Evolutionary conservation across 139 green algal genomes (phyloP).

Genomic region (Micromonas commoda): DNA sequence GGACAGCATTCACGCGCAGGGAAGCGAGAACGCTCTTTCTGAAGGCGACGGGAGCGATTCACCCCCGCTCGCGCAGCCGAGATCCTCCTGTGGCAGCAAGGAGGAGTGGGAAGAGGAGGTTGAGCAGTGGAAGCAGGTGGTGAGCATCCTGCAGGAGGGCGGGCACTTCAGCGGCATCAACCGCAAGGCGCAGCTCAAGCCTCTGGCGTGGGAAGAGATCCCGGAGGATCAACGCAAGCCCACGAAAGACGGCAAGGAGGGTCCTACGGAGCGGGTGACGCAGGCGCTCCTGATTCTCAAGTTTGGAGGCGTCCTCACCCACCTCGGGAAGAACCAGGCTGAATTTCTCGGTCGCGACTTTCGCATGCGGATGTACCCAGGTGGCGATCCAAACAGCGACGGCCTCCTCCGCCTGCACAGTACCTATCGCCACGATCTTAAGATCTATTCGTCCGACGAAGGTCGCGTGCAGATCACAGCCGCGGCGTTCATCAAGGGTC

Average conservation of each 20-base stretch:
- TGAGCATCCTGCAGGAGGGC: conserved; percentile 49
- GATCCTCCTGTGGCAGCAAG: not conserved
- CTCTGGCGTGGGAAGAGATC: conserved; percentile 46
- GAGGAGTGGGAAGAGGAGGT: conserved; percentile 17
- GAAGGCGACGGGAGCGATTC: not conserved
- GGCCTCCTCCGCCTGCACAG: conserved; percentile 93
- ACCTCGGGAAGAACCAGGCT: conserved; percentile 74
- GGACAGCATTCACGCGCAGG: not conserved
- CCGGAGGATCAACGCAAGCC: not conserved
- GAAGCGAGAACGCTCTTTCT: not conserved
- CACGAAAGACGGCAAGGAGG: conserved; percentile 29
- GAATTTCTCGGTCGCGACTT: conserved; percentile 86
- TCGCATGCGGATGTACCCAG: conserved; percentile 92
- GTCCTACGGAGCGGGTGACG: conserved; percentile 14
- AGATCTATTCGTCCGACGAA: conserved; percentile 93
- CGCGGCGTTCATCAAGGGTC: conserved; percentile 50
- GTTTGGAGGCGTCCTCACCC: conserved; percentile 78
- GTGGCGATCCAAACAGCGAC: conserved; percentile 28
- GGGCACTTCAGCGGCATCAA: conserved; percentile 92
- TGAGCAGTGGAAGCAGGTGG: conserved; percentile 16
- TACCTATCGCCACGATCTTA: conserved; percentile 97
- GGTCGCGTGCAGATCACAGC: conserved; percentile 72
- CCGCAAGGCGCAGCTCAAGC: conserved; percentile 96
- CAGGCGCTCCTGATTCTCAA: conserved; percentile 73
- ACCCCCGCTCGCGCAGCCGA: not conserved